Percentiles rank a stretch among this genome's conserved stretches.
phyloP scores from a whole-genome alignment of 306 rosid species.

The Citrullus amarus region DNA sequence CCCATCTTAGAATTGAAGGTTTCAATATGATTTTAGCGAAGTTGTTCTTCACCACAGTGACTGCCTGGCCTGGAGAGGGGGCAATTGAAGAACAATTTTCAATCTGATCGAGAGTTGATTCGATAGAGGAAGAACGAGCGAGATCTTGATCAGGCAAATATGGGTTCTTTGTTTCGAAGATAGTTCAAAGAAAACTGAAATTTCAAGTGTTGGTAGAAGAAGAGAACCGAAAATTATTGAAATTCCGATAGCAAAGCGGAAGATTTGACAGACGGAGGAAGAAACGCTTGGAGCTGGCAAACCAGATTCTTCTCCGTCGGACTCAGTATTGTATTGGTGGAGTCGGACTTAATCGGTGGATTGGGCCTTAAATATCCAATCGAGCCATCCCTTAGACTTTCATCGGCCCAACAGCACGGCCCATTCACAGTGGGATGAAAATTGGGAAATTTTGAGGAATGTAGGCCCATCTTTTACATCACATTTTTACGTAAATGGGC shows the following conservation, averaged over 20 bases:
- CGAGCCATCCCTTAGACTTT: not conserved
- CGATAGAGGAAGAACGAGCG: not conserved
- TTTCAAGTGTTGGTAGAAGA: not conserved
- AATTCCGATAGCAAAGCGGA: not conserved
- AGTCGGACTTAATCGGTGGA: not conserved
- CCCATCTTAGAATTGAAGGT: not conserved
- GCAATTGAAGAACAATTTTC: not conserved
- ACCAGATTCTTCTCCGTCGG: not conserved
- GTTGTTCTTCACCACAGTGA: not conserved
- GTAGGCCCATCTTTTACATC: no score
- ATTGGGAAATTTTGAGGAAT: no score
- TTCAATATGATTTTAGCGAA: not conserved
- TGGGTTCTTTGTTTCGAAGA: not conserved
- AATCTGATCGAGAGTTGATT: not conserved
- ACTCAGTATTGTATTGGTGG: not conserved
- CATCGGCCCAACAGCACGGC: not conserved
- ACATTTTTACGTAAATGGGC: no score
- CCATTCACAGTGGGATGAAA: not conserved
- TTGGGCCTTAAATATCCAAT: not conserved
- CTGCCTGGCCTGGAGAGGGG: not conserved
- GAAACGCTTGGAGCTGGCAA: conserved; percentile 7
- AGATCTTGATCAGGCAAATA: not conserved
- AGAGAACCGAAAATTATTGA: not conserved
- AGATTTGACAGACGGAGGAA: not conserved
- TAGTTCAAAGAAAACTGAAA: not conserved